Evolutionary conservation across 768 basidiomycete genomes (phyloP), one percentile per base, ranked within the genome.

Genomic region (Tephrocybe sp.): DNA sequence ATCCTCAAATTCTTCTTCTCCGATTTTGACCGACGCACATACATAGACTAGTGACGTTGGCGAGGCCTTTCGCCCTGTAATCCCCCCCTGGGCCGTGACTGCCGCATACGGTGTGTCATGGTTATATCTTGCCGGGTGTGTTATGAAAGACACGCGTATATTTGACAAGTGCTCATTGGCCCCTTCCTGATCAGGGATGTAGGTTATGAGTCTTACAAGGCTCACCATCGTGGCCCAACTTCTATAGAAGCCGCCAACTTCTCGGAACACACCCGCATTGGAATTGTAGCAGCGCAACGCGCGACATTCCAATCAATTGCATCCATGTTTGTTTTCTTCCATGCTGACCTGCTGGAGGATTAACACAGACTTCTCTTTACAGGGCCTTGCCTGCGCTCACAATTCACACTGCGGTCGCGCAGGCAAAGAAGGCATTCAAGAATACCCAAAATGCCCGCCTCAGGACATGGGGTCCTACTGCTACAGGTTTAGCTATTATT

Each of bases 341-440:
- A 23, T 47, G 50, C 37, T 34, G 40, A 45, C 36, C 4, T 40
- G 38, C 31, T 37, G 48, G 29, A 33, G 34, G 18, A 29, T 52
- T 50, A 47, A 27, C 51, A 46, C 21, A 23, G 4, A 34, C 33
- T 47, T 44, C 46, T 41, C 31, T 52, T 48, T 53, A 19, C 56
- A 90, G 88, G 88, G 88, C 83, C 4, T 76, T 91, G 16, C 88
- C 89, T 1, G 89, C 89, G 0, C 76, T 93, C 49, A 93, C 90
- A 1, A 91, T 93, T 47, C 90, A 93, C 62, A 87, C 86, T 1
- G 79, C 86, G 4, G 90, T 92, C 39, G 79, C 77, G 23, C 84
- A 89, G 60, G 77, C 87, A 2, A 83, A 82, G 60, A 83, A 80
- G 49, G 78, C 79, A 2, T 88, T 89, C 62, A 71, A 65, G 37